A percentile compares a stretch with the other conserved stretches of the same genome.
These are phyloP conservation scores for Auricularia sp. DNA, from an alignment of 768 basidiomycete species.

Conservation along the genomic window DNA sequence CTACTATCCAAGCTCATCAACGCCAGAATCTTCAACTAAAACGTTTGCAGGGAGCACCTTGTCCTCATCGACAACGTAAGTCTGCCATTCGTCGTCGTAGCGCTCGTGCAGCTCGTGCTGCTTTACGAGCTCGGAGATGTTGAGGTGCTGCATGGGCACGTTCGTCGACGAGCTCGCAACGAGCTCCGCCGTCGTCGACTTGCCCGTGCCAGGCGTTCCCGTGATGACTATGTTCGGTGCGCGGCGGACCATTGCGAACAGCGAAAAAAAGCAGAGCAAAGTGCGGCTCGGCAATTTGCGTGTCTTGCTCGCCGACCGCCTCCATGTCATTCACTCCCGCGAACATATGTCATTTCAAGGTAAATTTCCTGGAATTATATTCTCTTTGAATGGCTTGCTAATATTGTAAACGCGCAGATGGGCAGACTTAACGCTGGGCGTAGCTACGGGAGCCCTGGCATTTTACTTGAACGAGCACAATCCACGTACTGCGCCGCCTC, in stretches of 20 bases:
- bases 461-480: conserved; percentile 75
- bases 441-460: conserved; percentile 70
- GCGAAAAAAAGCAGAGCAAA: background rate
- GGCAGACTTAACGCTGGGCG: conserved; percentile 57
- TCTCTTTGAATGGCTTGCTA: background rate
- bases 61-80: conserved; percentile 91
- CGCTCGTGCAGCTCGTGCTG: conserved; percentile 69
- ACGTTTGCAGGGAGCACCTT: conserved; percentile 44
- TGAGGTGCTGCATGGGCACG: conserved; percentile 67
- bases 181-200: conserved; percentile 86
- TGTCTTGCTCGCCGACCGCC: background rate
- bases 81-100: conserved; percentile 92
- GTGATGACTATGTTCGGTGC: conserved; percentile 61
- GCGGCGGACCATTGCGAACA: conserved; percentile 1
- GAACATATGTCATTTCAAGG: background rate
- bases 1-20: conserved; percentile 32
- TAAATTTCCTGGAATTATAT: background rate
- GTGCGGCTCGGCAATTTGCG: background rate
- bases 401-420: background rate
- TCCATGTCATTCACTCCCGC: background rate
- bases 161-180: conserved; percentile 58
- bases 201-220: conserved; percentile 92
- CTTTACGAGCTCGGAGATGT: conserved; percentile 86
- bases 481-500: conserved; percentile 56
- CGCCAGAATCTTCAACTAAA: background rate